Base-by-base conservation (phyloP, 805 yeast genomes). In the Debaryomyces tyrocola region DNA sequence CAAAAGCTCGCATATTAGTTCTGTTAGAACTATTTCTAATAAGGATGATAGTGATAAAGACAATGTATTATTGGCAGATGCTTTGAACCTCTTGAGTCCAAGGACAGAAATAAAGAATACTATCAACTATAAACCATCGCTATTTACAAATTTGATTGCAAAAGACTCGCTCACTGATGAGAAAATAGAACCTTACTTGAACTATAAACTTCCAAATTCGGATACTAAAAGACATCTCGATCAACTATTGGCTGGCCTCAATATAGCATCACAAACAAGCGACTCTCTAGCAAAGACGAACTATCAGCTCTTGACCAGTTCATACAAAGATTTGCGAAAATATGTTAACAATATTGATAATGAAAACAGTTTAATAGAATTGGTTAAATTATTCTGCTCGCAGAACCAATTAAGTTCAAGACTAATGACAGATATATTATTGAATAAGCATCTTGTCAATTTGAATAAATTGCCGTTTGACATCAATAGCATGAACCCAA, bases 61-160 rank as follows among this genome's bases (percentile, higher is more conserved):
- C 15, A 61, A 51, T 40, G 53, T 58, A 10, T 44, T 56, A 12
- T 52, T 70, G 34, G 74, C 74, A 2, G 69, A 67, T 45, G 75
- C 75, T 3, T 48, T 70, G 34, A 69, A 69, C 46, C 61, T 70
- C 18, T 55, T 70, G 15, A 58, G 67, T 5, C 72, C 66, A 28
- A 20, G 47, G 20, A 24, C 44, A 4, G 46, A 40, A 33, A 34
- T 41, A 3, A 45, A 45, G 36, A 45, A 49, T 14, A 40, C 42
- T 3, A 33, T 47, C 20, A 36, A 45, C 12, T 69, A 54, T 52
- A 66, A 62, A 37, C 76, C 76, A 15, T 66, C 73, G 14, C 51
- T 72, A 15, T 51, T 69, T 15, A 46, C 55, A 35, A 64, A 60
- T 33, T 55, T 69, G 31, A 65, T 69, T 18, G 67, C 60, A 10